Evolutionary conservation across 2,329 filamentous ascomycete species (phyloP).

Genomic region (Sarocladium brachiariae): DNA sequence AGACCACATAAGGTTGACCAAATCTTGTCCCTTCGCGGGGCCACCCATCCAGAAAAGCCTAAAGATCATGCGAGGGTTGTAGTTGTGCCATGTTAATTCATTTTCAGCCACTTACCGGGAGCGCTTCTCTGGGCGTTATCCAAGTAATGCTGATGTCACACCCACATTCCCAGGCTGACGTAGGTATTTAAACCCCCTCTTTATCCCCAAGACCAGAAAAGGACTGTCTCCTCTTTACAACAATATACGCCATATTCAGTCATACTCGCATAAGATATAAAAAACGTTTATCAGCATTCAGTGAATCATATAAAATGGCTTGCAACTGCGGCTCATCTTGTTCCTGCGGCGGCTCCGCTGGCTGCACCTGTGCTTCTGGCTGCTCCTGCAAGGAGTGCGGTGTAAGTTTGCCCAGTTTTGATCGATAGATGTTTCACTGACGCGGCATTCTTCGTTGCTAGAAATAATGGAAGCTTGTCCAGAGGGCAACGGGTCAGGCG

Average conservation of each 20-base stretch:
- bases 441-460: background rate
- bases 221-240: background rate
- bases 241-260: background rate
- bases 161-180: background rate
- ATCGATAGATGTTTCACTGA: background rate
- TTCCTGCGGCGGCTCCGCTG: constrained; percentile 7
- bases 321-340: constrained; percentile 11
- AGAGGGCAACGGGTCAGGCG: too few species aligned
- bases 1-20: too few species aligned
- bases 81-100: background rate
- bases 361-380: constrained; percentile 10
- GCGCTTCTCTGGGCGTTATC: background rate
- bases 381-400: constrained; percentile 12
- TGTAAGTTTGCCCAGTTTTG: constrained; percentile 2
- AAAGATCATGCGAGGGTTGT: background rate
- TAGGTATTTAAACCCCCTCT: background rate
- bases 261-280: background rate
- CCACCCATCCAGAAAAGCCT: too few species aligned
- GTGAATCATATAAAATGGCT: constrained; percentile 9
- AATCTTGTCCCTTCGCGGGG: too few species aligned
- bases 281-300: too few species aligned
- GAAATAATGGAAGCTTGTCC: background rate
- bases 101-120: background rate
- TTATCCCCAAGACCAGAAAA: too few species aligned
- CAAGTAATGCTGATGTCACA: constrained; percentile 5